Evolutionary conservation across 257 asterid species (phyloP).

Genomic region (Gentiana straminea): DNA sequence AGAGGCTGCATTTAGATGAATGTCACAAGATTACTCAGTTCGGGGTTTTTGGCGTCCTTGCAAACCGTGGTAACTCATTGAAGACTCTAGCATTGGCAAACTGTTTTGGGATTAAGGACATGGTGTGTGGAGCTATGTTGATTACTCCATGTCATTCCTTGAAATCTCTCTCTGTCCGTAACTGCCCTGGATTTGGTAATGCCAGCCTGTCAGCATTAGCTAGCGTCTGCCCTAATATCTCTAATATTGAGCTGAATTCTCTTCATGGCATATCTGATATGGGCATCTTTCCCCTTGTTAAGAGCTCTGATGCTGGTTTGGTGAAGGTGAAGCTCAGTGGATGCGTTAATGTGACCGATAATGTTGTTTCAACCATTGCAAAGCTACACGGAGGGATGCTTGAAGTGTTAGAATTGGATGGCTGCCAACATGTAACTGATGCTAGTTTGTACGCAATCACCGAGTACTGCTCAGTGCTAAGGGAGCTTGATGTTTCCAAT

Average conservation of each 20-base stretch:
- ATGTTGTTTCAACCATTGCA: constrained; percentile 33
- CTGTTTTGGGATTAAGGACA: constrained; percentile 65
- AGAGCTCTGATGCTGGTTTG: constrained; percentile 50
- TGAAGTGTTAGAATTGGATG: constrained; percentile 56
- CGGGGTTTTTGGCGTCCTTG: constrained; percentile 58
- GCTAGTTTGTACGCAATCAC: constrained; percentile 47
- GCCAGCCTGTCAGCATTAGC: constrained; percentile 42
- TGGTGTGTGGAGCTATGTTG: constrained; percentile 21
- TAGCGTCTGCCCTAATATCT: constrained; percentile 48
- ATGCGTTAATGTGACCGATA: constrained; percentile 59
- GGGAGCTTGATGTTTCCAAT: constrained; percentile 60
- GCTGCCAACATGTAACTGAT: constrained; percentile 53
- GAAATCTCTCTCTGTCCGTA: constrained; percentile 41
- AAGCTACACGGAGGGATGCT: constrained; percentile 61
- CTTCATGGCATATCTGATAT: constrained; percentile 48
- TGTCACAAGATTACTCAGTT: constrained; percentile 62
- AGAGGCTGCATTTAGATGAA: constrained; percentile 57
- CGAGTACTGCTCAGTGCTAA: constrained; percentile 37
- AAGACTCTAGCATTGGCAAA: constrained; percentile 49
- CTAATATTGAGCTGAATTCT: constrained; percentile 40
- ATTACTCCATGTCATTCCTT: constrained; percentile 39
- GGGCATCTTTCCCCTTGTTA: constrained; percentile 57
- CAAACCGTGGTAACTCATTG: constrained; percentile 40
- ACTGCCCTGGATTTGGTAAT: constrained; percentile 76
- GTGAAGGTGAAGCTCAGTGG: constrained; percentile 55